A percentile compares a stretch with the other conserved stretches of the same genome.
Conservation (phyloP, 805 yeast genomes). For the Vanderwaltozyma tropicalis region DNA sequence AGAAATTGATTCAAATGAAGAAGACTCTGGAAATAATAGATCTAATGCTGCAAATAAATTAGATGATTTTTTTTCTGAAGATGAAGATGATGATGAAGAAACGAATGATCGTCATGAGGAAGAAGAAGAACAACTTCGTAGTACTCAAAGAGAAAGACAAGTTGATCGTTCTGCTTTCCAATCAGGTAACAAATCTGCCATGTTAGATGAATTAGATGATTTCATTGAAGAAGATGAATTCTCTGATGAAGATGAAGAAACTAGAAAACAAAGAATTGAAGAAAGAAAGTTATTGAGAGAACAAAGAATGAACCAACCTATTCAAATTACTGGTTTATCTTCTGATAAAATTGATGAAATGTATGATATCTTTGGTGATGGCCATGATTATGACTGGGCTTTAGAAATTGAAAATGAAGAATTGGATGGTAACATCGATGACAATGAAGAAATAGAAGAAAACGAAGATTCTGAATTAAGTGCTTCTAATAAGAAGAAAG, state of each 20-base stretch:
- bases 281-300: conserved; percentile 28
- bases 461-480: conserved; percentile 28
- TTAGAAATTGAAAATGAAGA: conserved; percentile 56
- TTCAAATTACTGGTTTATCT: conserved; percentile 55
- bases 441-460: conserved; percentile 6
- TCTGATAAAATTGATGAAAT: conserved; percentile 87
- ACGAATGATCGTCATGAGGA: conserved; percentile 26
- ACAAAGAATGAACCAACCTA: conserved; percentile 41
- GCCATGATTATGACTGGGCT: conserved; percentile 97
- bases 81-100: conserved; percentile 11
- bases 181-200: conserved; percentile 26
- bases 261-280: conserved; percentile 32
- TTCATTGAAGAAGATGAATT: conserved; percentile 96
- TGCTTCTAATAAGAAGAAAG: conserved; percentile 23
- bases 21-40: conserved; percentile 9
- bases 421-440: conserved; percentile 29
- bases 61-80: conserved; percentile 35
- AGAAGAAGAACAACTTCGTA: conserved; percentile 1
- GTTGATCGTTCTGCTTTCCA: conserved; percentile 13
- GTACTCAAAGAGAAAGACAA: conserved; percentile 8
- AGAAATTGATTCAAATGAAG: conserved; percentile 19
- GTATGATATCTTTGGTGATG: conserved; percentile 93
- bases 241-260: conserved; percentile 65
- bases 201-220: conserved; percentile 83
- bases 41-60: conserved; percentile 19